Base-by-base conservation (phyloP, 306 rosid species). In the Cajanus cajan region DNA sequence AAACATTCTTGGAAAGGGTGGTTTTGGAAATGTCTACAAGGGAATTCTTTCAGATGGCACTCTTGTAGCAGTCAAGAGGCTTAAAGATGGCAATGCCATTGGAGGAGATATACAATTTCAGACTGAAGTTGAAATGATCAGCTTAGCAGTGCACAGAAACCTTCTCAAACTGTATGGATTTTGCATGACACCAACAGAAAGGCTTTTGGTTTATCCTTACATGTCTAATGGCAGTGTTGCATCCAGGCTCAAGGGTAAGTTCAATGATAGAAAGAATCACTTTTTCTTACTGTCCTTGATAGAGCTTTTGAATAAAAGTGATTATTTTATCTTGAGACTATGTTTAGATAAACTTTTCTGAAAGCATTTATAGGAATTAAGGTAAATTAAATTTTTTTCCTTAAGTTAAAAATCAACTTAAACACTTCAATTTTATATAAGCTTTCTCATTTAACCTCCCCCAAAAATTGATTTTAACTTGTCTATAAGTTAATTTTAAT, bases 221-320 rank as follows among this genome's bases (percentile, higher is more conserved):
- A 94, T 94, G 98, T 88, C 97, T 8, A 94, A 94, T 80, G 97
- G 98, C 16, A 92, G 97, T 22, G 98, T 94, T n/a, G 98, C 96
- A 71, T 88, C 96, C 5, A 94, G 96, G 66, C 96, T 94, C 78
- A 94, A 90, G 76, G 90, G 98, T 94, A 68, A 77, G 84, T 59
- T 18, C 54, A 50, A 28, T 12, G 19, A 21, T 55, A 48, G 28
- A 48, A 6, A 68, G 13, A 41, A 43, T 40, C 72, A 5, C n/a
- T 37, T 63, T 4, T 2, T 36, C 16, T 7, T 34, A n/a, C 7
- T 31, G 15, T 36, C 25, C 1, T 45, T 62, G 6, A 62, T 7
- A n/a, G 24, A 31, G 68, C 41, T 31, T 62, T 15, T 33, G 13
- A 62, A 62, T 33, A 28, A 14, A 28, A 59, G 24, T 51, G 58